Evolutionary conservation across 2,329 filamentous ascomycete genomes (phyloP).

Genomic region (Phialophora verrucosa): DNA sequence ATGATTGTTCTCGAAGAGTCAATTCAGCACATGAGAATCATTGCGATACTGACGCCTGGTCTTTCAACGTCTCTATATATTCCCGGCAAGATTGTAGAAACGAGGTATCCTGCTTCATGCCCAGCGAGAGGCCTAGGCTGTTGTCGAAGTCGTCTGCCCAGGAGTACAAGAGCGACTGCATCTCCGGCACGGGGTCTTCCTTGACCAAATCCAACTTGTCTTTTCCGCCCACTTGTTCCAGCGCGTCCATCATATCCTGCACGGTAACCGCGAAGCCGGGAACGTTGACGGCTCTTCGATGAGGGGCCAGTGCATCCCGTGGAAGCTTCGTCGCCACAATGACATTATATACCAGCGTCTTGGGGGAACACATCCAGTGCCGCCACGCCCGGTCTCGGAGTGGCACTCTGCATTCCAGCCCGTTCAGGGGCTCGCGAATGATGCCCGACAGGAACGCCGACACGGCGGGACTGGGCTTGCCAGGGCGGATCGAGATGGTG

Average conservation of each 20-base stretch:
- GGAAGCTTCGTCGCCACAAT: conserved; percentile 54
- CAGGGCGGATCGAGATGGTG: conserved; percentile 66
- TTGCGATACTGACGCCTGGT: conserved; percentile 2
- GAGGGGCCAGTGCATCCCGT: conserved; percentile 46
- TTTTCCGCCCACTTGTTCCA: conserved; percentile 60
- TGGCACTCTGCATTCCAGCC: conserved; percentile 57
- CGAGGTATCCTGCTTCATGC: conserved; percentile 57
- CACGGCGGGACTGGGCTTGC: conserved; percentile 65
- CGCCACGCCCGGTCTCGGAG: conserved; percentile 57
- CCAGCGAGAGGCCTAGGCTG: conserved; percentile 55
- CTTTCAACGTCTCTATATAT: conserved; percentile 50
- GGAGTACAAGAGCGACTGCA: conserved; percentile 59
- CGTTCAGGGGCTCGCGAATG: conserved; percentile 66
- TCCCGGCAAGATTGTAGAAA: conserved; percentile 62
- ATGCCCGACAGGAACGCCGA: conserved; percentile 68
- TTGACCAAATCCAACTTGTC: conserved; percentile 57
- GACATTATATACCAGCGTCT: conserved; percentile 59
- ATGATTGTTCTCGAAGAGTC: not conserved
- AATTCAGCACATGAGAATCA: not conserved
- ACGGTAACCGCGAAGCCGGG: conserved; percentile 60
- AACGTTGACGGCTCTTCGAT: conserved; percentile 61
- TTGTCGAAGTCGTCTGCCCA: conserved; percentile 64
- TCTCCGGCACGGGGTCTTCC: conserved; percentile 56
- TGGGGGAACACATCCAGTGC: conserved; percentile 61
- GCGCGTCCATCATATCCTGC: conserved; percentile 60